Evolutionary conservation across 2,329 filamentous ascomycete species (phyloP), one percentile per base, ranked within the genome.

Genomic region (Penicillium sp.): DNA sequence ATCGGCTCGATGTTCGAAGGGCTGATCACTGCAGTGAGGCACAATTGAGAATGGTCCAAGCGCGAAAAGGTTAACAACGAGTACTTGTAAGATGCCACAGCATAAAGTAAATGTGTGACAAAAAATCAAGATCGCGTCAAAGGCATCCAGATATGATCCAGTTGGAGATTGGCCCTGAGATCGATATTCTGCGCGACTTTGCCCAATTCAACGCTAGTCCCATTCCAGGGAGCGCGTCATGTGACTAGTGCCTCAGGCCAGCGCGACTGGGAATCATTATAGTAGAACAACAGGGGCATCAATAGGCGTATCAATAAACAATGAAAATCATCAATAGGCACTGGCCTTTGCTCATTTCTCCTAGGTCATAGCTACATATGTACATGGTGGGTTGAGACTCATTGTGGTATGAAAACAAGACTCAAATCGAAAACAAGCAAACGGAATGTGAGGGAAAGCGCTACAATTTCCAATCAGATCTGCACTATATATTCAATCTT

Each of bases 101-200:
- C 34, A 52, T 18, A 29, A 22, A 29, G 18, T 14, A 35, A 26
- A 34, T 35, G 13, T 10, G 13, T 14, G 34, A 34, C 6, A 18
- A 39, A 45, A 45, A 11, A 16, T n/a, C 1, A 38, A 55, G 16
- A 34, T 20, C 48, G 42, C 42, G 40, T 52, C 29, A 32, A 22
- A 35, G 35, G 29, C 11, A 34, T 42, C 34, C 29, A 50, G 38
- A 50, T 60, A 58, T 53, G 44, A 44, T 54, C 39, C 40, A 53
- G 24, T 34, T 56, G 44, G 40, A 14, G 49, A 39, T 34, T 48
- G 31, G 24, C 50, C 44, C 31, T 52, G 52, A 45, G 61, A 61
- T 61, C 58, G 51, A 53, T 55, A 59, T 61, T 62, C 60, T 65
- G 62, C 62, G 64, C 62, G 42, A 57, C 70, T 71, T 69, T 69